Evolutionary conservation across 2,329 filamentous ascomycete genomes (phyloP).

Genomic region (Diaporthe citriasiana): DNA sequence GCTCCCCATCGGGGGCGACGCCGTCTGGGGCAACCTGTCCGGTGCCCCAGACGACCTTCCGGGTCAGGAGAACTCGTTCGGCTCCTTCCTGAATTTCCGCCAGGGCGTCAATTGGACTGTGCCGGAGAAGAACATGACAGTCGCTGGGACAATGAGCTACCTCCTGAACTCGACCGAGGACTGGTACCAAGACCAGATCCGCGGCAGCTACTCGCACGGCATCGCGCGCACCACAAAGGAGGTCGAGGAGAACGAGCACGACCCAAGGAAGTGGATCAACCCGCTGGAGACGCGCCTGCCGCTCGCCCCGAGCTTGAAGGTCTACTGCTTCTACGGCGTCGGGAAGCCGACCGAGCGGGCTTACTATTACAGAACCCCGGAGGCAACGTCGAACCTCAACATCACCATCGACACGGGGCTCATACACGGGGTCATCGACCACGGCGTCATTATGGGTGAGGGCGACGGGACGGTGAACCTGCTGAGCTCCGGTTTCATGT

Average conservation of each 20-base stretch:
- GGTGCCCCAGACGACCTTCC: slow-evolving; percentile 90
- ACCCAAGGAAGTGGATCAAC: slow-evolving; percentile 91
- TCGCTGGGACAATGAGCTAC: slow-evolving; percentile 82
- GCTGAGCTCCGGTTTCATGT: slow-evolving; percentile 97
- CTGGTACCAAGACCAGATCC: slow-evolving; percentile 86
- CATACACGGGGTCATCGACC: slow-evolving; percentile 76
- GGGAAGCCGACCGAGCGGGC: slow-evolving; percentile 93
- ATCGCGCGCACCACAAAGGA: slow-evolving; percentile 84
- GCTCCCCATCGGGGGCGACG: slow-evolving; percentile 93
- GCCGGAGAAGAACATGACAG: slow-evolving; percentile 82
- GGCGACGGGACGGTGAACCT: slow-evolving; percentile 96
- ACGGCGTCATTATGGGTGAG: slow-evolving; percentile 94
- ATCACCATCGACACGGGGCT: slow-evolving; percentile 79
- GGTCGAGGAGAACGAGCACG: slow-evolving; percentile 85
- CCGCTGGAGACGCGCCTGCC: slow-evolving; percentile 88
- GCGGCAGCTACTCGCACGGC: slow-evolving; percentile 86
- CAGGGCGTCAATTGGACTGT: slow-evolving; percentile 73
- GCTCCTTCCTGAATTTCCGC: slow-evolving; percentile 88
- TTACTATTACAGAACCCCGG: slow-evolving; percentile 86
- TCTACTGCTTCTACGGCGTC: slow-evolving; percentile 97
- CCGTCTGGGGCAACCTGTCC: slow-evolving; percentile 91
- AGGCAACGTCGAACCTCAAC: slow-evolving; percentile 78
- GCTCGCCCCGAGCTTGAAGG: slow-evolving; percentile 88
- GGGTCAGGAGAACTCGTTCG: slow-evolving; percentile 80
- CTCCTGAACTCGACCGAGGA: slow-evolving; percentile 82